phyloP scores from a whole-genome alignment of 768 basidiomycete species.

The Sistotremastrum suecicum region DNA sequence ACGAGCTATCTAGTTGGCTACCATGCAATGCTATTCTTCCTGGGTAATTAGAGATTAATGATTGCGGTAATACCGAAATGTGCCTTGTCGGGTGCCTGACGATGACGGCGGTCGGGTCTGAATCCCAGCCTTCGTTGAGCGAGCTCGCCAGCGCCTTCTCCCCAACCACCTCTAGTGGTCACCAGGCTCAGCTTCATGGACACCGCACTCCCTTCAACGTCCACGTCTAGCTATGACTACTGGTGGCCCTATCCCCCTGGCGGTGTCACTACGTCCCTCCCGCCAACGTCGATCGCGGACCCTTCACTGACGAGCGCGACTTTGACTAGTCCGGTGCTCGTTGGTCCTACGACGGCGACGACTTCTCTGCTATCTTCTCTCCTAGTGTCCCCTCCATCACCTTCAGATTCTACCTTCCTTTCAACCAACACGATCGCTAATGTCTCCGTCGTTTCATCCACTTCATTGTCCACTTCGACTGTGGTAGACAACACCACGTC shows the following conservation, averaged over 20 bases:
- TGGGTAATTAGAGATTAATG: conserved; percentile 4
- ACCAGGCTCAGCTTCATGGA: neutral
- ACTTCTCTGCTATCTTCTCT: too few relatives aligned
- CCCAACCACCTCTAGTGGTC: conserved; percentile 1
- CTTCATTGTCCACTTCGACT: too few relatives aligned
- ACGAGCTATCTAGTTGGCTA: neutral
- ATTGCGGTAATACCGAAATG: too few relatives aligned
- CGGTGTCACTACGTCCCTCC: conserved; percentile 9
- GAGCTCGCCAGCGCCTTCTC: neutral
- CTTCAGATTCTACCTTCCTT: too few relatives aligned
- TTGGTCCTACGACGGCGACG: too few relatives aligned
- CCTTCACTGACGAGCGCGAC: neutral
- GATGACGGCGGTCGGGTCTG: neutral
- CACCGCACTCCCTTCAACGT: conserved; percentile 9
- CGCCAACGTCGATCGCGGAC: too few relatives aligned
- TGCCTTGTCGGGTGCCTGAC: conserved; percentile 1
- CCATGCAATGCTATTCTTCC: conserved; percentile 11
- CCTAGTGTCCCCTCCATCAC: too few relatives aligned
- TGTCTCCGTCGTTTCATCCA: too few relatives aligned
- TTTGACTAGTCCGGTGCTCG: neutral
- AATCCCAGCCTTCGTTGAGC: neutral
- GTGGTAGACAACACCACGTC: too few relatives aligned
- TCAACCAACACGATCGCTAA: too few relatives aligned
- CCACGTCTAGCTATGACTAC: conserved; percentile 18
- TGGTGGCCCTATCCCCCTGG: conserved; percentile 26